Evolutionary conservation across 2,329 filamentous ascomycete species (phyloP).

Genomic region (Pseudopithomyces maydicus): DNA sequence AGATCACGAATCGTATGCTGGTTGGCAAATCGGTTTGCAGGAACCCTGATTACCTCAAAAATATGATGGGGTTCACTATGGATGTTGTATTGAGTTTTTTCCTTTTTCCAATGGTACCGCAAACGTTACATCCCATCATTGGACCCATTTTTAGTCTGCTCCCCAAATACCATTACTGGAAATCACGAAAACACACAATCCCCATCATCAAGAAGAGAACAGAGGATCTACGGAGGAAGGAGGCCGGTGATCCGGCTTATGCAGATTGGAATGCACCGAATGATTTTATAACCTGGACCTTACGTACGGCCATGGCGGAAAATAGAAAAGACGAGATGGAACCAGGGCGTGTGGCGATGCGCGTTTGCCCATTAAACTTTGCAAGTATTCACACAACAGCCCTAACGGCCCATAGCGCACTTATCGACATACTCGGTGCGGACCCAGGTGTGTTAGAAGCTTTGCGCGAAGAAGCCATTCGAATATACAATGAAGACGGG

Average conservation of each 20-base stretch:
- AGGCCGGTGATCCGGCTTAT: conserved; percentile 48
- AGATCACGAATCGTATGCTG: conserved; percentile 52
- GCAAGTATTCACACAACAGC: conserved; percentile 65
- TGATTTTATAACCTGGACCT: conserved; percentile 64
- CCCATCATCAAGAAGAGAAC: conserved; percentile 59
- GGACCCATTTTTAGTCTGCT: conserved; percentile 52
- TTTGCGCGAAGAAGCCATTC: conserved; percentile 52
- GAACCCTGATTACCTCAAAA: conserved; percentile 53
- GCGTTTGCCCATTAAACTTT: conserved; percentile 62
- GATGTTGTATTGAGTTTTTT: conserved; percentile 46
- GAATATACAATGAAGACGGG: conserved; percentile 41
- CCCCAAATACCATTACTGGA: conserved; percentile 56
- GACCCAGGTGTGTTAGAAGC: conserved; percentile 21
- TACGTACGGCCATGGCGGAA: conserved; percentile 57
- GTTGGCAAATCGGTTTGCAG: conserved; percentile 53
- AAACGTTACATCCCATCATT: conserved; percentile 56
- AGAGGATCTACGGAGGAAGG: conserved; percentile 51
- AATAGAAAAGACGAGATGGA: conserved; percentile 51
- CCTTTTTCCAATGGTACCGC: conserved; percentile 54
- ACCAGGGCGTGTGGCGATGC: conserved; percentile 55
- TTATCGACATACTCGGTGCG: conserved; percentile 25
- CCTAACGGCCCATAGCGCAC: conserved; percentile 54
- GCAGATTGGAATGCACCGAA: conserved; percentile 54
- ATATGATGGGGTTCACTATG: conserved; percentile 57
- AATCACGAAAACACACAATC: conserved; percentile 48